Evolutionary conservation across 208 protist species (phyloP).

Genomic region (Leishmania lainsoni): DNA sequence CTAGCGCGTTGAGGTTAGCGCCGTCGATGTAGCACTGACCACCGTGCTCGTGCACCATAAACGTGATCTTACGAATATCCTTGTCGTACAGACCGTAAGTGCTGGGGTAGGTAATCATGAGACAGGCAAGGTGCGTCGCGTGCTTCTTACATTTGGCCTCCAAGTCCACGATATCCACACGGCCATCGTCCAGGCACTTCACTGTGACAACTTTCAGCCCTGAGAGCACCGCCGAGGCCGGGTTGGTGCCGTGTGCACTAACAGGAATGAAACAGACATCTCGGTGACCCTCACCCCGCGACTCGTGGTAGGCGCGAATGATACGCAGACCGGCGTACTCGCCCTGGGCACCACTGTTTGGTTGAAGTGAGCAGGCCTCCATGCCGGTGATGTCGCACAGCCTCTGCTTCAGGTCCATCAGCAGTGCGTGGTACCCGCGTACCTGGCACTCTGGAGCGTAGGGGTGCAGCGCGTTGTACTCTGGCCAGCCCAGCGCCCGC

Average conservation of each 20-base stretch:
- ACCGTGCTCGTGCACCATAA: constrained; percentile 90
- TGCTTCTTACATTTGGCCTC: constrained; percentile 90
- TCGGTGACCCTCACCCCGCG: constrained; percentile 82
- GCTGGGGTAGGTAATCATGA: constrained; percentile 99
- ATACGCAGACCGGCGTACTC: constrained; percentile 97
- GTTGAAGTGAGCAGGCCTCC: constrained; percentile 94
- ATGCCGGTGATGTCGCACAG: constrained; percentile 96
- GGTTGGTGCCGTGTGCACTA: constrained; percentile 99
- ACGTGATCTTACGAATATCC: constrained; percentile 87
- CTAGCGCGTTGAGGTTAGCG: constrained; percentile 98
- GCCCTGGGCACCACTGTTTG: constrained; percentile 97
- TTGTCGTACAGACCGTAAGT: constrained; percentile 98
- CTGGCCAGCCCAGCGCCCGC: constrained; percentile 95
- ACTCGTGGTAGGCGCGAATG: constrained; percentile 82
- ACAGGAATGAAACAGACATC: constrained; percentile 97
- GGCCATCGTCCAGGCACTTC: constrained; percentile 91
- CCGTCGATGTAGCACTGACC: constrained; percentile 98
- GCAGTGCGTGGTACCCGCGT: constrained; percentile 78
- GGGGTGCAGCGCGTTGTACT: constrained; percentile 95
- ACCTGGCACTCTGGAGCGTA: constrained; percentile 94
- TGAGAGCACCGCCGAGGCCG: constrained; percentile 95
- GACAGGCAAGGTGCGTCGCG: constrained; percentile 88
- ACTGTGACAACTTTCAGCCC: constrained; percentile 93
- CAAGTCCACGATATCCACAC: constrained; percentile 94
- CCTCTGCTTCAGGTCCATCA: constrained; percentile 81